These are phyloP conservation scores for Hypoxylon sp. DNA, from an alignment of 2,329 filamentous ascomycete species.

Conservation along the genomic window DNA sequence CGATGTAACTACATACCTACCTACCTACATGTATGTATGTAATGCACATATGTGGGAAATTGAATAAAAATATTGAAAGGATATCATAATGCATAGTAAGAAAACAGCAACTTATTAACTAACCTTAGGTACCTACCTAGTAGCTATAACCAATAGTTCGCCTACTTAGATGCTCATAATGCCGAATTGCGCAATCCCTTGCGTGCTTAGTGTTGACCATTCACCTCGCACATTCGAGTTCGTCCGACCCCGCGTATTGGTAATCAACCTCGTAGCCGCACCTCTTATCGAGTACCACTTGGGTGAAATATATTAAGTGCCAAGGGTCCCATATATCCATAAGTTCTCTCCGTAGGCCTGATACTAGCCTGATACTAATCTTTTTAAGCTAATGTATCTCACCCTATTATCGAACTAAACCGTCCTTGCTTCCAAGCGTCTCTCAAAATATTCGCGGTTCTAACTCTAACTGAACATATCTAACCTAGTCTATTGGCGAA, in stretches of 20 bases:
- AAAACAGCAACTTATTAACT: too few species aligned
- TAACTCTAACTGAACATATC: not conserved
- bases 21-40: too few species aligned
- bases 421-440: not conserved
- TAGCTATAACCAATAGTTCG: not conserved
- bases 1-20: too few species aligned
- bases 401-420: not conserved
- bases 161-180: not conserved
- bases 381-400: not conserved
- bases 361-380: too few species aligned
- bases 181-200: slow-evolving; percentile 19
- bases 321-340: too few species aligned
- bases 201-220: slow-evolving; percentile 16
- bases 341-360: too few species aligned
- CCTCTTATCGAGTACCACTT: not conserved
- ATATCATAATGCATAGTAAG: too few species aligned
- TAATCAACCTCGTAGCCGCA: slow-evolving; percentile 16
- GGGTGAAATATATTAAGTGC: not conserved
- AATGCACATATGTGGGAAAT: too few species aligned
- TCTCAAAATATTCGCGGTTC: not conserved
- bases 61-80: too few species aligned
- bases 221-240: not conserved
- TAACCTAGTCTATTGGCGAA: not conserved
- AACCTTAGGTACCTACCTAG: too few species aligned
- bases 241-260: slow-evolving; percentile 33